phyloP scores from a whole-genome alignment of 306 rosid species.

The Albizia julibrissin region DNA sequence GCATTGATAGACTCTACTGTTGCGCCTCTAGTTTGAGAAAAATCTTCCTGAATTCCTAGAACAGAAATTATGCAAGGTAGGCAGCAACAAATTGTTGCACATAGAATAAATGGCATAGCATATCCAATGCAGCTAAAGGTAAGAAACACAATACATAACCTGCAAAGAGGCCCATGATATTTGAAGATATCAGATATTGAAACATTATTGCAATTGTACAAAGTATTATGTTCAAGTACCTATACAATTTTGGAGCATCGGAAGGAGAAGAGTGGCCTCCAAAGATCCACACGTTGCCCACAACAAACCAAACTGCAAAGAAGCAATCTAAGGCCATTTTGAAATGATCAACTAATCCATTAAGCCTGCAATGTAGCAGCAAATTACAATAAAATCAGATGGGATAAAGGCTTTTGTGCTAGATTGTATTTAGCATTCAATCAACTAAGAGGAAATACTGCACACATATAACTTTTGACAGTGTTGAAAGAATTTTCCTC shows the following conservation, averaged over 20 bases:
- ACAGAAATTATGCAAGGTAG: conserved; percentile 78
- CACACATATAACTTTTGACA: background rate
- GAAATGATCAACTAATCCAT: conserved; percentile 71
- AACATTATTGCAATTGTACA: conserved; percentile 9
- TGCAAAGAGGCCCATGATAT: conserved; percentile 34
- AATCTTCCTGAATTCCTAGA: conserved; percentile 60
- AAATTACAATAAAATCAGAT: background rate
- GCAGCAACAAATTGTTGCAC: conserved; percentile 84
- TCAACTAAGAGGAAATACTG: background rate
- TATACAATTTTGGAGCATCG: conserved; percentile 77
- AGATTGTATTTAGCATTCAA: background rate
- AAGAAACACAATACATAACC: conserved; percentile 86
- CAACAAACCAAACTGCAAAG: conserved; percentile 88
- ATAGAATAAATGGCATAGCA: conserved; percentile 83
- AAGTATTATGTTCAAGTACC: conserved; percentile 43
- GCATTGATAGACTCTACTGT: conserved; percentile 65
- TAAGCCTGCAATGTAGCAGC: conserved; percentile 51
- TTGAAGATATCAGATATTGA: conserved; percentile 21
- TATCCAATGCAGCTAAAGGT: conserved; percentile 85
- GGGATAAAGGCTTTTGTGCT: background rate
- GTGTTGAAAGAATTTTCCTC: background rate
- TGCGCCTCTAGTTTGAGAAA: conserved; percentile 71
- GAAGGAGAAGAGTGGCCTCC: conserved; percentile 75
- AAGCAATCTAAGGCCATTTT: conserved; percentile 81
- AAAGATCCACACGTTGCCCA: conserved; percentile 82